phyloP scores from a whole-genome alignment of 192 early-diverging fungal species.

The Coemansia sp. region DNA sequence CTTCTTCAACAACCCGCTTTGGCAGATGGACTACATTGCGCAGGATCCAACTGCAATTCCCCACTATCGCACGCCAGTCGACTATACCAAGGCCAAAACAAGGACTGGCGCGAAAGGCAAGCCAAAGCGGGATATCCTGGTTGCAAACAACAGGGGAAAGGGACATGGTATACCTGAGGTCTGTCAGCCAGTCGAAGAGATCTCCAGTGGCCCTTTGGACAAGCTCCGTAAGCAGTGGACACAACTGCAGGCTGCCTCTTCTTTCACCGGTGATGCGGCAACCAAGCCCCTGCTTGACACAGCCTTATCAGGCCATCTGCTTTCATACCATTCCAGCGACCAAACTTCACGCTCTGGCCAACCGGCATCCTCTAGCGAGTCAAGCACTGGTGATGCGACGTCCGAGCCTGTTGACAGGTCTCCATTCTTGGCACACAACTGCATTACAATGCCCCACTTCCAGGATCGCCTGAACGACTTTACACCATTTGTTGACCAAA shows the following conservation, averaged over 20 bases:
- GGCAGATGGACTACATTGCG: constrained; percentile 45
- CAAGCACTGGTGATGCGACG: neutral
- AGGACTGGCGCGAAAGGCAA: neutral
- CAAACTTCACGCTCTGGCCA: constrained; percentile 4
- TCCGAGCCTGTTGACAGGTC: neutral
- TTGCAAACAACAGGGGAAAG: neutral
- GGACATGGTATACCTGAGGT: neutral
- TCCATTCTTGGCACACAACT: constrained; percentile 9
- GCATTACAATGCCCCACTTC: constrained; percentile 25
- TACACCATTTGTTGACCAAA: constrained; percentile 56
- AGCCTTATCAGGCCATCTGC: neutral
- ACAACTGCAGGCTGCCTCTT: neutral
- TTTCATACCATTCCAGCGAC: constrained; percentile 17
- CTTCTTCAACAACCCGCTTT: constrained; percentile 55
- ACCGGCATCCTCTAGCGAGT: neutral
- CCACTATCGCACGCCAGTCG: constrained; percentile 25
- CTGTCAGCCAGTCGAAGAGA: neutral
- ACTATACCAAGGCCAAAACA: constrained; percentile 9
- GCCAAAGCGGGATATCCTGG: neutral
- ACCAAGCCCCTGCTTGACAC: constrained; percentile 10
- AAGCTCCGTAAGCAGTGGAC: constrained; percentile 5
- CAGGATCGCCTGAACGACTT: constrained; percentile 45
- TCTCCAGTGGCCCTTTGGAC: neutral
- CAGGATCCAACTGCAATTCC: constrained; percentile 35
- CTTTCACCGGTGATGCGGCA: neutral